Evolutionary conservation across 176 grass and related monocot genomes (phyloP).

Genomic region (Aegilops umbellulata): DNA sequence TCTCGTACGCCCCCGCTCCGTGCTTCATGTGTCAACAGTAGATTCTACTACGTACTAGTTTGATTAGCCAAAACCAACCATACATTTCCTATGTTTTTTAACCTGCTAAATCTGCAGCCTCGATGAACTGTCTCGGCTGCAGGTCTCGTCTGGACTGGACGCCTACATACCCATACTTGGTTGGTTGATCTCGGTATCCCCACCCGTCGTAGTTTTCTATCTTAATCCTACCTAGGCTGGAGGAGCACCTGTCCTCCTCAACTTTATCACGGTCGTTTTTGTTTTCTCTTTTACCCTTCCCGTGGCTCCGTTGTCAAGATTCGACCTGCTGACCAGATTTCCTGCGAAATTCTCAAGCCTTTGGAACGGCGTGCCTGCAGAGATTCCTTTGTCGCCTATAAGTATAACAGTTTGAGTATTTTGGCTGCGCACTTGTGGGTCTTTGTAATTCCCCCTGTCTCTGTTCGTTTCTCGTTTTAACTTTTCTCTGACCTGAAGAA

Average conservation of each 20-base stretch:
- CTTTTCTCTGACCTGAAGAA: slow-evolving; percentile 24
- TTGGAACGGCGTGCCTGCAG: slow-evolving; percentile 22
- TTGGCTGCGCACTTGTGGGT: neutral
- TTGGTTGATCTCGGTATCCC: slow-evolving; percentile 28
- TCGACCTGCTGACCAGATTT: slow-evolving; percentile 21
- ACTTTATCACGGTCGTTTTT: slow-evolving; percentile 14
- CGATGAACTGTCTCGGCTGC: slow-evolving; percentile 39
- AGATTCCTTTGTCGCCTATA: slow-evolving; percentile 34
- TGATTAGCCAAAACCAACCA: slow-evolving; percentile 16
- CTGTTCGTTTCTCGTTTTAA: slow-evolving; percentile 14
- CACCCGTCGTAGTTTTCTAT: slow-evolving; percentile 18
- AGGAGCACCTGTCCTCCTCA: neutral
- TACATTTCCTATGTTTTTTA: slow-evolving; percentile 21
- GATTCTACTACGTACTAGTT: neutral
- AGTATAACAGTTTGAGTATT: slow-evolving; percentile 17
- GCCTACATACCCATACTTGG: slow-evolving; percentile 18
- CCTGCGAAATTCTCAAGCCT: slow-evolving; percentile 18
- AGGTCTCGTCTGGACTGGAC: slow-evolving; percentile 33
- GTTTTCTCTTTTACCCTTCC: neutral
- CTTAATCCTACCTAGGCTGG: neutral
- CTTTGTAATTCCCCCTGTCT: slow-evolving; percentile 6
- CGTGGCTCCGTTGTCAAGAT: slow-evolving; percentile 18
- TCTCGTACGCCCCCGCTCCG: neutral
- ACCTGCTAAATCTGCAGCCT: slow-evolving; percentile 22
- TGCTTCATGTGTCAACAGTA: slow-evolving; percentile 8